A percentile compares a stretch with the other conserved stretches of the same genome.
Conservation (phyloP, 2,329 filamentous ascomycete genomes). For the Diaporthe ampelina region DNA sequence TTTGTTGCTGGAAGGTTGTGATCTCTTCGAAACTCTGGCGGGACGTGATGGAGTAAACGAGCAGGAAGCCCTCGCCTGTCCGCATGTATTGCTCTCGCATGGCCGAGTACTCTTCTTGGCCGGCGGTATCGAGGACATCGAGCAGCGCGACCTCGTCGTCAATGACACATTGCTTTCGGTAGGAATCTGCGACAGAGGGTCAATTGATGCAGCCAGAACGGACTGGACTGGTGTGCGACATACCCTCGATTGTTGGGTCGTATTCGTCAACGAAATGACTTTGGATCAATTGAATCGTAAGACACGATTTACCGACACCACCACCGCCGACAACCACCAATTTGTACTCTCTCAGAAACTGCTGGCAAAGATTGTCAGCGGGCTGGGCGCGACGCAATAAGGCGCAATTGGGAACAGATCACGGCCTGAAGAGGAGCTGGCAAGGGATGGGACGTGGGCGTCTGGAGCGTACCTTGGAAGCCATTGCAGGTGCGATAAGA, state of each 20-base stretch:
- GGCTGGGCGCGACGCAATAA: neutral
- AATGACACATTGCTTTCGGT: slow-evolving; percentile 99
- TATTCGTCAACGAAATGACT: slow-evolving; percentile 99
- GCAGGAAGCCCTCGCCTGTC: slow-evolving; percentile 96
- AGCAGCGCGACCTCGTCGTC: slow-evolving; percentile 98
- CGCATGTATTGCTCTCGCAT: slow-evolving; percentile 99
- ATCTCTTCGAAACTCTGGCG: slow-evolving; percentile 99
- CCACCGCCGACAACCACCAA: slow-evolving; percentile 97
- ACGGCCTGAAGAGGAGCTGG: neutral
- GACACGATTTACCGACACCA: slow-evolving; percentile 98
- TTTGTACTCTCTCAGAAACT: slow-evolving; percentile 95
- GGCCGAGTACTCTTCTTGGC: slow-evolving; percentile 98
- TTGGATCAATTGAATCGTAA: slow-evolving; percentile 96
- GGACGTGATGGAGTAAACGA: slow-evolving; percentile 98
- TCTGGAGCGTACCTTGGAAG: slow-evolving; percentile 54
- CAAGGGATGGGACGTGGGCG: slow-evolving; percentile 10
- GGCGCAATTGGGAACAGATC: slow-evolving; percentile 42
- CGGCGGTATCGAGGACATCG: slow-evolving; percentile 97
- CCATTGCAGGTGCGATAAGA: slow-evolving; percentile 51
- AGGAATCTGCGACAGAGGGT: slow-evolving; percentile 78
- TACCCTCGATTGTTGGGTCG: slow-evolving; percentile 99
- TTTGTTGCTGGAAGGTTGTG: slow-evolving; percentile 98
- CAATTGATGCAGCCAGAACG: slow-evolving; percentile 44
- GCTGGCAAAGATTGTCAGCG: slow-evolving; percentile 40
- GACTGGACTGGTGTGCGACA: slow-evolving; percentile 47